These are phyloP conservation scores for Clavulina sp. DNA, from an alignment of 768 basidiomycete genomes.

Conservation along the genomic window DNA sequence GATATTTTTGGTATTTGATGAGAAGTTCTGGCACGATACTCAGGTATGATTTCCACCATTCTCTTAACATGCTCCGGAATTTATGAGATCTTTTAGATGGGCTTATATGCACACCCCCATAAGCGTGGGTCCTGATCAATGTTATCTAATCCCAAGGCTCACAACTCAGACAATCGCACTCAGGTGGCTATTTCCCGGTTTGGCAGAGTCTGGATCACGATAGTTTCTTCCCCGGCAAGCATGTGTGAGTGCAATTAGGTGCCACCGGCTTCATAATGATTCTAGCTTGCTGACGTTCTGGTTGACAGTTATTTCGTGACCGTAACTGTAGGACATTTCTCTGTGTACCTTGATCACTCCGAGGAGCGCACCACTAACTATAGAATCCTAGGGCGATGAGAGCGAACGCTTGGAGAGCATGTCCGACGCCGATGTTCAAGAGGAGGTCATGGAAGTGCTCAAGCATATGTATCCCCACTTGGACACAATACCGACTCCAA, in stretches of 20 bases:
- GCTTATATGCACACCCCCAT: slow-evolving; percentile 34
- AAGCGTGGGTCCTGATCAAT: no score
- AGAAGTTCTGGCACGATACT: slow-evolving; percentile 38
- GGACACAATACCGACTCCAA: slow-evolving; percentile 36
- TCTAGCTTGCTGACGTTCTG: not conserved
- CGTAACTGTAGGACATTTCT: no score
- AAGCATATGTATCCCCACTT: slow-evolving; percentile 38
- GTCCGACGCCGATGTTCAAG: slow-evolving; percentile 28
- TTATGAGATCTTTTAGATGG: slow-evolving; percentile 25
- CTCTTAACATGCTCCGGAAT: slow-evolving; percentile 5
- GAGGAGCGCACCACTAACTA: no score
- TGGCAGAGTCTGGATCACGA: slow-evolving; percentile 48
- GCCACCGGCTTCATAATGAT: not conserved
- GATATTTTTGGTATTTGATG: slow-evolving; percentile 44
- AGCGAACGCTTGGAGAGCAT: slow-evolving; percentile 41
- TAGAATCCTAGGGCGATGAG: slow-evolving; percentile 46
- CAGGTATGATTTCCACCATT: slow-evolving; percentile 17
- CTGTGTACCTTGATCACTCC: no score
- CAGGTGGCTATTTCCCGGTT: slow-evolving; percentile 44
- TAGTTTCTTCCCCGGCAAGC: slow-evolving; percentile 42
- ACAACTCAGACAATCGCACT: no score
- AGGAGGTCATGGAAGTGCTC: slow-evolving; percentile 41
- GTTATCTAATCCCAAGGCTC: no score
- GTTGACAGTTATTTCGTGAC: slow-evolving; percentile 26
- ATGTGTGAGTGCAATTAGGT: slow-evolving; percentile 21